A percentile compares a stretch with the other conserved stretches of the same genome.
These are phyloP conservation scores for Alternaria triticina DNA, from an alignment of 2,329 filamentous ascomycete genomes.

Conservation along the genomic window DNA sequence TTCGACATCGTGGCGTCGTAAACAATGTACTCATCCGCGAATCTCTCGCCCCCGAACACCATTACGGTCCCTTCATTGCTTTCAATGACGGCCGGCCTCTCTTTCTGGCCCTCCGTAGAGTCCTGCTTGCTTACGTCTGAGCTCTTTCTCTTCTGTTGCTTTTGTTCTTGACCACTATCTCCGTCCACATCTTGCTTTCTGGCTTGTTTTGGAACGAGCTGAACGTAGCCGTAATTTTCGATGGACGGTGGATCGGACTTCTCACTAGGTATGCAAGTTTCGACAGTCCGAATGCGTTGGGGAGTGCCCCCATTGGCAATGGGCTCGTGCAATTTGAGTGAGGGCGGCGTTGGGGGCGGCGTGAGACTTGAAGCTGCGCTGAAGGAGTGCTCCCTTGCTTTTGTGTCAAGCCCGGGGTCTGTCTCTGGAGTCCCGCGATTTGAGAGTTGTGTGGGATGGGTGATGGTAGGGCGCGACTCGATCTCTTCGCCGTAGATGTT, in stretches of 20 bases:
- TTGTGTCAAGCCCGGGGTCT: no score
- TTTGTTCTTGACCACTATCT: background rate
- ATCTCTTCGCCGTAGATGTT: slow-evolving; percentile 19
- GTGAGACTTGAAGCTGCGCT: background rate
- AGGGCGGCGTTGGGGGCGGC: background rate
- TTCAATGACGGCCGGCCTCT: background rate
- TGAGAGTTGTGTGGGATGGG: no score
- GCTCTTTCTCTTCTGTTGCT: background rate
- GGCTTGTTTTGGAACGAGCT: background rate
- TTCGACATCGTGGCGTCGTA: background rate
- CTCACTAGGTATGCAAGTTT: background rate
- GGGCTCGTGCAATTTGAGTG: no score
- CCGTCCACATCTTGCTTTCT: background rate
- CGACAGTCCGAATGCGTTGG: background rate
- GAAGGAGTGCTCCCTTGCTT: background rate
- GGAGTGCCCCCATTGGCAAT: background rate
- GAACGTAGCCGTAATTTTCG: slow-evolving; percentile 2
- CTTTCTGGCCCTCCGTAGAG: rapidly evolving
- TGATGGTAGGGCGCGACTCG: background rate
- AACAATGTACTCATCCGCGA: background rate
- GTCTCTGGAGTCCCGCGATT: background rate
- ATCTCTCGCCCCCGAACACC: background rate
- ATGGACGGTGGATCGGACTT: background rate
- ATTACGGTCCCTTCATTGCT: background rate
- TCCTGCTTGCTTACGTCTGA: background rate